phyloP scores from a whole-genome alignment of 2,329 filamentous ascomycete genomes.

The Colletotrichum lupini region DNA sequence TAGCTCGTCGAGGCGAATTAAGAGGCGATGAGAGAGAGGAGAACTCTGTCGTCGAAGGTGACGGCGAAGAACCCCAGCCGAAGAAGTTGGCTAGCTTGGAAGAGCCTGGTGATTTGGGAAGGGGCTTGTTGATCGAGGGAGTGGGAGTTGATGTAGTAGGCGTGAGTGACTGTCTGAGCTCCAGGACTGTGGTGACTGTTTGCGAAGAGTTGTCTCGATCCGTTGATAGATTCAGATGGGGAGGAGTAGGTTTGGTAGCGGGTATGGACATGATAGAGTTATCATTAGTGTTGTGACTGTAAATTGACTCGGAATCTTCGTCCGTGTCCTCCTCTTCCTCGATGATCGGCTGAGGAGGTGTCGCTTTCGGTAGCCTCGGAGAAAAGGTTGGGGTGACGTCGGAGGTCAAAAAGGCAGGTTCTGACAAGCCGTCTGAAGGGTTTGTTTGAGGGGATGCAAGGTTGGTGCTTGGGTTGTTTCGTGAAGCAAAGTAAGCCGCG shows the following conservation, averaged over 20 bases:
- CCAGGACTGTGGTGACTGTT: constrained; percentile 39
- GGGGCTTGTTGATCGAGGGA: constrained; percentile 63
- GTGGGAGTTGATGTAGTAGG: constrained; percentile 35
- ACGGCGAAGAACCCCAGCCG: constrained; percentile 61
- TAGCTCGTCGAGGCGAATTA: constrained; percentile 51
- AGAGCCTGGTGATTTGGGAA: constrained; percentile 64
- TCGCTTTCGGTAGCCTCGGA: constrained; percentile 32
- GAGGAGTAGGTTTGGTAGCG: constrained; percentile 61
- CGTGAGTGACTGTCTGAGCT: constrained; percentile 10
- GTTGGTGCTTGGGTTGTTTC: constrained; percentile 53
- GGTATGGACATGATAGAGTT: constrained; percentile 59
- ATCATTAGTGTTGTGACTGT: constrained; percentile 50
- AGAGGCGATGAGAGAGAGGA: constrained; percentile 66
- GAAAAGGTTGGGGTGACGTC: constrained; percentile 47
- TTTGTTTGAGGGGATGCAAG: constrained; percentile 57
- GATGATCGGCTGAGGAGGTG: constrained; percentile 38
- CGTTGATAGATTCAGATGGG: constrained; percentile 62
- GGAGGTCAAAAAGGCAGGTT: constrained; percentile 56
- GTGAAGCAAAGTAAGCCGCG: constrained; percentile 43
- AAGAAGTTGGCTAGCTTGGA: constrained; percentile 64
- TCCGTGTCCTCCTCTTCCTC: constrained; percentile 49
- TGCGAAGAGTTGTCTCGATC: constrained; percentile 38
- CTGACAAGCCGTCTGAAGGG: constrained; percentile 53
- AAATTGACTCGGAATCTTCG: constrained; percentile 45
- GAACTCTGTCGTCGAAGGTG: constrained; percentile 60